Conservation (phyloP, 768 basidiomycete genomes). For the Termitomyces heimii region DNA sequence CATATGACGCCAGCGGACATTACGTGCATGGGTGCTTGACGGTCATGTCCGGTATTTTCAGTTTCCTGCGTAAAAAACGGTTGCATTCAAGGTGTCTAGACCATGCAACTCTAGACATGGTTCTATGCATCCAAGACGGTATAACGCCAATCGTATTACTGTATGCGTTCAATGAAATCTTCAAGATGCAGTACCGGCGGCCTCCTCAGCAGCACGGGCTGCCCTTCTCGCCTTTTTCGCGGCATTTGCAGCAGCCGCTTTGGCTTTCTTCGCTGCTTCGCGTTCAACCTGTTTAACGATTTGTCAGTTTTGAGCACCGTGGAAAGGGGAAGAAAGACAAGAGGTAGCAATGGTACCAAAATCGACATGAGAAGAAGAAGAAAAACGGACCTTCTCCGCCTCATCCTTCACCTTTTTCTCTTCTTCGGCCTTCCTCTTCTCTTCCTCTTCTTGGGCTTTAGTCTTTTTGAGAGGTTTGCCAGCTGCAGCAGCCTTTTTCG, state of each 20-base stretch:
- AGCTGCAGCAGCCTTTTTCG: slow-evolving; percentile 62
- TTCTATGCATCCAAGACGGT: neutral
- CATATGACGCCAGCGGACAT: neutral
- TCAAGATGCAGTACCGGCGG: neutral
- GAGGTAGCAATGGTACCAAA: neutral
- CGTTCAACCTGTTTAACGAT: slow-evolving; percentile 36
- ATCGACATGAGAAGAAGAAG: neutral
- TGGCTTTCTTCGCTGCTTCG: slow-evolving; percentile 79
- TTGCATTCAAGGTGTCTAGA: neutral
- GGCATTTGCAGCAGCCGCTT: slow-evolving; percentile 81
- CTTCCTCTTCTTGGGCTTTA: slow-evolving; percentile 69
- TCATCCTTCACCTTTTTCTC: slow-evolving; percentile 77
- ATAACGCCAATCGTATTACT: neutral
- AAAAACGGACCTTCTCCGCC: slow-evolving; percentile 64
- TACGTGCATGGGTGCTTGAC: neutral
- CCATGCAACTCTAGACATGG: neutral
- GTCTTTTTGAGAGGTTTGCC: slow-evolving; percentile 58
- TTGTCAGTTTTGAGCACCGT: neutral
- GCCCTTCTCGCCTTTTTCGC: slow-evolving; percentile 84
- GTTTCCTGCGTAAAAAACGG: too few relatives aligned
- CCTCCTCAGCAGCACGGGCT: slow-evolving; percentile 45
- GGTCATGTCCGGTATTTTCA: neutral
- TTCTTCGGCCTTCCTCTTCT: slow-evolving; percentile 62
- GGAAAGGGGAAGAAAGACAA: neutral
- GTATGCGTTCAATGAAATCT: neutral